Base-by-base conservation (phyloP, 1,284 basidiomycete genomes). In the Schizophyllum amplum region DNA sequence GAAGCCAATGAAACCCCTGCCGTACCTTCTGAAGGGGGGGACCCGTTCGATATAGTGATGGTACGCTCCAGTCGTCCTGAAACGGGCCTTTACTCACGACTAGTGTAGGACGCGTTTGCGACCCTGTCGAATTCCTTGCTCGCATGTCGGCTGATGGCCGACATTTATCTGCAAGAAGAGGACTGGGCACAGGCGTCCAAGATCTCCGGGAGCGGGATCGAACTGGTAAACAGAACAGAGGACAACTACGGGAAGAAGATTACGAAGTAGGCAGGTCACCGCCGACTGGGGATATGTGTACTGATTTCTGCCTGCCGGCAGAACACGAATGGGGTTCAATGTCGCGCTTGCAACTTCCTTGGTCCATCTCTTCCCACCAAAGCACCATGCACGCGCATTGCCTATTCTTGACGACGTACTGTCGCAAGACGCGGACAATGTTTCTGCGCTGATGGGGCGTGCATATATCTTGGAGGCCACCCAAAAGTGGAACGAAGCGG, bases 331-430 rank as follows among this genome's bases (percentile, higher is more conserved):
- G 55, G 81, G 79, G 1, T 82, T 94, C 66, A 82, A 89, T 55
- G 74, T 82, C 5, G 74, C 78, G 5, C 76, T 94, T 13, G 83
- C 83, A 0, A 86, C 81, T 0, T 86, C 91, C 3, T 78, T 97
- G 17, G 90, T 94, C 1, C 88, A 97, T 63, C 78, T 90, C 55
- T 92, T 86, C 69, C 86, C 95, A 9, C 96, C 96, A 0, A 94
- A 94, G 65, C 87, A 98, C 65, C 96, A 99, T 68, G 65, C 75
- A 13, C 84, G 87, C 50, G 95, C 96, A 1, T 73, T 87, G 25
- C 73, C 80, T 13, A 78, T 96, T 5, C 75, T 96, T 24, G 82
- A 91, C 33, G 81, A 83, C 1, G 79, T 95, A 4, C 79, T 98
- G 4, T 64, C 74, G 1, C 69, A 77, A 51, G 80, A 87, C 47